Evolutionary conservation across 306 rosid genomes (phyloP), one percentile per base, ranked within the genome.

Genomic region (Quercus cerris): DNA sequence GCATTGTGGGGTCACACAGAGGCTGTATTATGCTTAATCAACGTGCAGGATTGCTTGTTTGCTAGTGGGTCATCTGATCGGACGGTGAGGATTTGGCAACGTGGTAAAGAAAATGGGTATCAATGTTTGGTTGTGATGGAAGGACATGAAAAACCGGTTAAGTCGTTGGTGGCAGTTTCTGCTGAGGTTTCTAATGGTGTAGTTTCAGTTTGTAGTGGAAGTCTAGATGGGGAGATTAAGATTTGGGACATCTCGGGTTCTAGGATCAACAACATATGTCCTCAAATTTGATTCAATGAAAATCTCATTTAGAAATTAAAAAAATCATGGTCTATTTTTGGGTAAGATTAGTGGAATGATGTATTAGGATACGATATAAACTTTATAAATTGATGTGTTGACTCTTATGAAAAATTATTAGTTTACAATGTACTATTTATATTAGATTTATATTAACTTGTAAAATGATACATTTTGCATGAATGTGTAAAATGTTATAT

Each of bases 81-180:
- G 79, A 91, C 89, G 78, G 90, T 91, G n/a, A 91, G 93, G 84
- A 81, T 91, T 1, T 91, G 96, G 96, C 75, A 22, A 75, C 76
- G 74, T 23, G 23, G 23, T 28, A 61, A 38, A 0, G 63, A 20
- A 1, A 2, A 74, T 2, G 77, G 75, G 49, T 86, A 74, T 74
- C 33, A 46, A 63, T 89, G 93, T 41, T 74, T 59, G 22, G 80
- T 5, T 0, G 89, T 89, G 17, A 57, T 91, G 76, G 83, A 84
- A 63, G 96, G 91, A 56, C 96, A 91, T 56, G 79, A 83, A 73
- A 87, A 85, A 70, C 93, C 96, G 52, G 79, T 91, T 3, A 91
- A 89, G 84, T 84, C 93, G 17, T 79, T 91, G 82, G 93, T 80
- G 8, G 86, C 74, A 1, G 31, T 79, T 31, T 2, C 71, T 5